Conservation (phyloP, 176 grass and related monocot species). For the Hyparrhenia diplandra region DNA sequence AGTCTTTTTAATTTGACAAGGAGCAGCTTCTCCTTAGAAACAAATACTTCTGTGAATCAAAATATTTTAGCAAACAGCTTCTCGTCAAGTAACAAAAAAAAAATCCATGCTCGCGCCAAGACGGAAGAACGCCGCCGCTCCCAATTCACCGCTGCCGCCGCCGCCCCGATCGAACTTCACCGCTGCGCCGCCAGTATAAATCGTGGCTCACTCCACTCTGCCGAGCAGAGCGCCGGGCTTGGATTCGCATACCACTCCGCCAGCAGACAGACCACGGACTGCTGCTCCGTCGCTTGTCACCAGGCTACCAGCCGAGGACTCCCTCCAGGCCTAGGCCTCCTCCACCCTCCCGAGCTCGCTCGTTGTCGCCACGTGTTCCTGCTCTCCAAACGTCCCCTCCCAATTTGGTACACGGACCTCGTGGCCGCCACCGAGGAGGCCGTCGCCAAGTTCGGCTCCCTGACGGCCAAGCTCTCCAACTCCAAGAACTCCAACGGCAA, state of each 20-base stretch:
- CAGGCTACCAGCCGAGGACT: background rate
- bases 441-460: slow-evolving; percentile 55
- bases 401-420: slow-evolving; percentile 49
- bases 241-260: background rate
- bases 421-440: slow-evolving; percentile 52
- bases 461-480: slow-evolving; percentile 49
- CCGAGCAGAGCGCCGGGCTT: background rate
- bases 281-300: background rate
- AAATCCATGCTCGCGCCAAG: too few species aligned
- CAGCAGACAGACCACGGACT: background rate
- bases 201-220: slow-evolving; percentile 22
- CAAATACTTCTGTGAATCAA: too few species aligned
- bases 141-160: too few species aligned
- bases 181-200: too few species aligned
- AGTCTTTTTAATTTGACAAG: too few species aligned
- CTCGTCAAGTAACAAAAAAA: too few species aligned
- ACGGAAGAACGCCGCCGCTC: too few species aligned
- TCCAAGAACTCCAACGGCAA: slow-evolving; percentile 39
- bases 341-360: background rate
- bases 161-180: too few species aligned
- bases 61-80: too few species aligned
- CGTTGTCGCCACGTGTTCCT: background rate
- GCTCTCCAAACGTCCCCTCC: background rate
- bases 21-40: too few species aligned
- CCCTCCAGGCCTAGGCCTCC: too few species aligned